Conservation (phyloP, 768 basidiomycete species). For the Floccularia luteovirens region DNA sequence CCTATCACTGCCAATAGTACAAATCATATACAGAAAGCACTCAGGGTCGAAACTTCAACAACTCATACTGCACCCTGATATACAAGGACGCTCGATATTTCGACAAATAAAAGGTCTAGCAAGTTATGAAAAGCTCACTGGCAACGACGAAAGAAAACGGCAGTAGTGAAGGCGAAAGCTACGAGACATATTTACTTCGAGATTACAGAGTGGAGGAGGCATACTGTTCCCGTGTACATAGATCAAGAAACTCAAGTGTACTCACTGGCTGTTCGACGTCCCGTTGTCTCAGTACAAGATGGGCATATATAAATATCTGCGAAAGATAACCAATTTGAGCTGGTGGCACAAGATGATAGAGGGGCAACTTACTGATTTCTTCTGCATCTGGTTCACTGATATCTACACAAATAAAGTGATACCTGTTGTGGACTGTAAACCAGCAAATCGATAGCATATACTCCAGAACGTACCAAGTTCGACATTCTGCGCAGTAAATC, state of each 20-base stretch:
- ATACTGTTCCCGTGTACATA: slow-evolving; percentile 22
- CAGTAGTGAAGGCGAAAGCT: slow-evolving; percentile 15
- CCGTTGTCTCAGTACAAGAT: slow-evolving; percentile 51
- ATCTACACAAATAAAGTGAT: slow-evolving; percentile 74
- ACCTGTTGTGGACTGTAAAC: slow-evolving; percentile 39
- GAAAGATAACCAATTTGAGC: slow-evolving; percentile 4
- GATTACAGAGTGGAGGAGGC: slow-evolving; percentile 22
- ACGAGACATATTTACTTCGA: slow-evolving; percentile 25
- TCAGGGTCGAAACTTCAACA: slow-evolving; percentile 7
- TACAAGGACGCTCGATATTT: slow-evolving; percentile 1
- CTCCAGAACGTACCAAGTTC: slow-evolving; percentile 51
- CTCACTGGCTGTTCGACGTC: slow-evolving; percentile 73
- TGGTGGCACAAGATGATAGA: background rate
- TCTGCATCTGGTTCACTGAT: slow-evolving; percentile 58
- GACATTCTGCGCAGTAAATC: slow-evolving; percentile 68
- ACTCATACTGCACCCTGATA: slow-evolving; percentile 12
- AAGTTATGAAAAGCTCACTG: slow-evolving; percentile 4
- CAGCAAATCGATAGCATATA: slow-evolving; percentile 4
- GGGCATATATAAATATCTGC: slow-evolving; percentile 53
- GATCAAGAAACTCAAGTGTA: slow-evolving; percentile 28
- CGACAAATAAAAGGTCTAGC: slow-evolving; percentile 6
- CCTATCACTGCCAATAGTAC: too few species aligned
- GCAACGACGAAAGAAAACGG: slow-evolving; percentile 3
- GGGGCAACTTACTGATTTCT: slow-evolving; percentile 61
- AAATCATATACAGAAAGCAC: background rate